Base-by-base conservation (phyloP, 345 rosid genomes). In the Gossypium arboreum region DNA sequence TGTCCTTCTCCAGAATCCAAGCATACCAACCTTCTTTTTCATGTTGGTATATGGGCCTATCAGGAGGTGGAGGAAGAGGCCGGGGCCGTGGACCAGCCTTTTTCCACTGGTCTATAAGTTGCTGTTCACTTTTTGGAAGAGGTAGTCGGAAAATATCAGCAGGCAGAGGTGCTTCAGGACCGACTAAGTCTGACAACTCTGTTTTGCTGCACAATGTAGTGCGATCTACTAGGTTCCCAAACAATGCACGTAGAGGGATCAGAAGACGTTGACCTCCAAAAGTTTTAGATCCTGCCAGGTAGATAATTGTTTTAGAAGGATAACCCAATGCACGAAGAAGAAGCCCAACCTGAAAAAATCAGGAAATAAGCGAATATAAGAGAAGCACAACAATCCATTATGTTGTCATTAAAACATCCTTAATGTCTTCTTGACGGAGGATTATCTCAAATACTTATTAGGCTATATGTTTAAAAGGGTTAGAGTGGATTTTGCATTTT, bases 1-100 rank as follows among this genome's bases (percentile, higher is more conserved):
- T 79, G 77, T 91, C 90, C 59, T 83, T 86, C 83, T 92, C 92
- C 1, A 88, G 77, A 71, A 96, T 79, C 99, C 99, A 96, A 83
- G 94, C 94, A 83, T 93, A 93, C 98, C 99, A 96, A 9, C 99
- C 99, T 86, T 96, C 97, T 84, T 92, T 93, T 79, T 96, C 98
- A 78, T 96, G 99, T 78, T 22, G 89, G 82, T 93, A 96, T 79
- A 91, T 81, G 70, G 97, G 98, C 79, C 99, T 85, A 71, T 85
- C 94, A 22, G 98, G 98, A 86, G 99, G 97, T 58, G 99, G 99
- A 84, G 97, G 97, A 79, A 93, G 97, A 71, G 99, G 99, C 57
- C 98, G 85, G 68, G 99, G 99, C 22, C 99, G 90, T 70, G 97
- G 99, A 67, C 99, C 99, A 70, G 97, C 97, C 80, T 69, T 89